Evolutionary conservation across 192 early-diverging fungal genomes (phyloP), one percentile per base, ranked within the genome.

Genomic region (Mortierella antarctica): DNA sequence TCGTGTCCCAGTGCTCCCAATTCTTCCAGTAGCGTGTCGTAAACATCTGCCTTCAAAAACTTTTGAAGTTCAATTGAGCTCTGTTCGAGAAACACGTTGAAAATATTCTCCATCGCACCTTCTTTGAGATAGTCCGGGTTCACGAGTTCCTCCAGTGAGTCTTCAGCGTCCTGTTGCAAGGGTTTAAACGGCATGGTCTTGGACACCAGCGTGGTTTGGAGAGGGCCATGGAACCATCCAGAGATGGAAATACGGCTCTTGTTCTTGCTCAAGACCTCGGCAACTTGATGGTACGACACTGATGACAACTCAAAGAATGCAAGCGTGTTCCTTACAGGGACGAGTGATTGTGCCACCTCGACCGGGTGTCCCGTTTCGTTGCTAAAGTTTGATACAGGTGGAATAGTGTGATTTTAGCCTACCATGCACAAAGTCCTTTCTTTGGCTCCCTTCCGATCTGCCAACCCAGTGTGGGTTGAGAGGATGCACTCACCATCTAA

Each of bases 201-300:
- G 64, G 77, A 80, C 20, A 80, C 55, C 17, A 85, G 52, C 65
- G 71, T 59, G 23, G 78, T 85, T 55, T 77, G 57, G 21, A 85
- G 64, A 23, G 89, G 86, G 0, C 91, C 91, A 62, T 92, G 88
- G 80, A 92, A 87, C 91, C 91, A 92, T 3, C 91, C 91, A 7
- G 89, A 89, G 18, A 92, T 89, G 0, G 91, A 92, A 66, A 87
- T 83, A 12, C 91, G 81, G 20, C 82, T 85, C 57, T 86, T 82
- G 46, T 64, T 53, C 5, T 52, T 48, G 15, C 79, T 72, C 21
- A 65, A 39, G 2, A 88, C 86, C 57, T 88, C 86, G 13, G 89
- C 84, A 39, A 90, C 91, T 66, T 92, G 88, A 15, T 92, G 91
- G 48, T 82, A 92, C 6, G 91, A 92, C 4, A 83, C 82, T 41